These are phyloP conservation scores for Trametes cingulata DNA, from an alignment of 768 basidiomycete species.

Conservation along the genomic window DNA sequence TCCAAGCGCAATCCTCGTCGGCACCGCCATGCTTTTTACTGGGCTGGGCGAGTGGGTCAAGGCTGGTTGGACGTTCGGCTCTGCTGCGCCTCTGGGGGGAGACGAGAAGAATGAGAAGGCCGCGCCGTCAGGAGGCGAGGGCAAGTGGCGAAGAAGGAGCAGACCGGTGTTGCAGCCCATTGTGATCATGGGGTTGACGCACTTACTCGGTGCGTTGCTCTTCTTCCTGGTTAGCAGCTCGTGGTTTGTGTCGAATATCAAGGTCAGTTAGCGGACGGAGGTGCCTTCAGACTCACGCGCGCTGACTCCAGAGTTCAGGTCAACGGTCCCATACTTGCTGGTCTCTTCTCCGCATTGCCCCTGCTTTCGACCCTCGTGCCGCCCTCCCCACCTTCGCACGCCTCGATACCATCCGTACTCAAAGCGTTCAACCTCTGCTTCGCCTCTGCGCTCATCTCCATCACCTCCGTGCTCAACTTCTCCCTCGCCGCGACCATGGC, in stretches of 20 bases:
- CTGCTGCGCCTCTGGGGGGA: background rate
- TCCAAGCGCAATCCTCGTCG: conserved; percentile 83
- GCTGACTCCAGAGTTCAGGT: too few relatives aligned
- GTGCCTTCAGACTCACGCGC: background rate
- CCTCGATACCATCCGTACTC: conserved; percentile 47
- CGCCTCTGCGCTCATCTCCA: conserved; percentile 83
- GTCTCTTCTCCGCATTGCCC: conserved; percentile 5
- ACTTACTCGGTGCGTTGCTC: conserved; percentile 51
- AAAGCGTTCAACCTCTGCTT: conserved; percentile 79
- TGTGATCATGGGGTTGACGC: conserved; percentile 55
- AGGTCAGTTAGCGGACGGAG: conserved; percentile 36
- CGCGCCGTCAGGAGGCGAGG: background rate
- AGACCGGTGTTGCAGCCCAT: conserved; percentile 59
- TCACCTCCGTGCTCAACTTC: conserved; percentile 89
- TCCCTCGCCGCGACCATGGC: conserved; percentile 79
- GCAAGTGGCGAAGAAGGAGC: conserved; percentile 46
- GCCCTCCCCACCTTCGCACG: background rate
- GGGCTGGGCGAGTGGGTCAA: conserved; percentile 76
- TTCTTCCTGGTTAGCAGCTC: conserved; percentile 50
- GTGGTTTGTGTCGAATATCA: conserved; percentile 43
- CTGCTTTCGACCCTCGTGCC: background rate
- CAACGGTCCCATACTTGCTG: background rate
- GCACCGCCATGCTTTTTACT: conserved; percentile 81
- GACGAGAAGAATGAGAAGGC: conserved; percentile 1
- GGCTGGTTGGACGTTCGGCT: conserved; percentile 51